A percentile compares a stretch with the other conserved stretches of the same genome.
Evolutionary conservation across 169 alveolate species (phyloP).

Genomic region (Haemoproteus tartakovskyi): DNA sequence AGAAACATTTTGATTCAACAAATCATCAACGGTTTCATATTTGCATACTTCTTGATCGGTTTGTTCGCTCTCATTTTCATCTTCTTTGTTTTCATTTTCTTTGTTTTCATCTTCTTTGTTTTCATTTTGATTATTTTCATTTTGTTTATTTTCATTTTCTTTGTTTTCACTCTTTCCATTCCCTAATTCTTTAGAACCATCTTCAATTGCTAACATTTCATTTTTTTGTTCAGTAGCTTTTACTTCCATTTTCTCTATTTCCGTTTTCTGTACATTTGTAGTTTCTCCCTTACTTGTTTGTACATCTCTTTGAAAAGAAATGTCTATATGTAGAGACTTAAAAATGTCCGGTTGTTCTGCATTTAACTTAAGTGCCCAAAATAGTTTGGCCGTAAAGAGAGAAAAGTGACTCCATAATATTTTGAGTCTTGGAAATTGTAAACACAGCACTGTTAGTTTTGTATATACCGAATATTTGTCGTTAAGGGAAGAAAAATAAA

Average conservation of each 20-base stretch:
- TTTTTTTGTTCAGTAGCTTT: background rate
- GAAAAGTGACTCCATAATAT: conserved; percentile 73
- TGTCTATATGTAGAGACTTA: conserved; percentile 59
- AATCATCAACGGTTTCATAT: background rate
- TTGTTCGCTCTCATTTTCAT: background rate
- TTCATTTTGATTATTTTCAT: background rate
- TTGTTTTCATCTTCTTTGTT: background rate
- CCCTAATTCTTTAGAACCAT: no score
- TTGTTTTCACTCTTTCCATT: background rate
- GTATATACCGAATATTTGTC: conserved; percentile 62
- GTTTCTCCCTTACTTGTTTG: background rate
- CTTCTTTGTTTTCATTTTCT: background rate
- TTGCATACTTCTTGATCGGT: background rate
- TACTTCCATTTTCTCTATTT: background rate
- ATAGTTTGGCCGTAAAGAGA: conserved; percentile 69
- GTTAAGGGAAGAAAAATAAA: conserved; percentile 51
- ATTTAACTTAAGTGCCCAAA: conserved; percentile 56
- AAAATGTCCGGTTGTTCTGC: conserved; percentile 62
- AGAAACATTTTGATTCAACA: conserved; percentile 9
- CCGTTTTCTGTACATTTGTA: background rate
- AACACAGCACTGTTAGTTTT: conserved; percentile 48
- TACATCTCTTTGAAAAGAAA: conserved; percentile 14
- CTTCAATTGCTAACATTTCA: no score
- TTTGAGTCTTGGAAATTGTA: conserved; percentile 68
- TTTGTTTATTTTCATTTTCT: background rate